Conservation (phyloP, 2,329 filamentous ascomycete species). For the Claviceps sorghi region DNA sequence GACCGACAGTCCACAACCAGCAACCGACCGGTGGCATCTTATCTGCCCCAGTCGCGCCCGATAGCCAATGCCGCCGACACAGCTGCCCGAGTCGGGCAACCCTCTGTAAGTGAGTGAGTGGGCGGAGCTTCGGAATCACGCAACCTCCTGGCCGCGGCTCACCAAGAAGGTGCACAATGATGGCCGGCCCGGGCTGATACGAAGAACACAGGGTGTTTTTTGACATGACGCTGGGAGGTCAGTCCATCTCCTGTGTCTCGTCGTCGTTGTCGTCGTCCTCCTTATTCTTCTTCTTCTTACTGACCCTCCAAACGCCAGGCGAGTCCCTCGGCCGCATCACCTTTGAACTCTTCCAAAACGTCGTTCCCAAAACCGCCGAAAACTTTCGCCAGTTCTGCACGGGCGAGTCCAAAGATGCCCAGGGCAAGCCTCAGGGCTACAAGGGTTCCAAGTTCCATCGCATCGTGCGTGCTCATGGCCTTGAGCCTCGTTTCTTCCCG, state of each 20-base stretch:
- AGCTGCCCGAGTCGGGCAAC: conserved; percentile 32
- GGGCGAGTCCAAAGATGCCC: conserved; percentile 69
- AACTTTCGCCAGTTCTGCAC: conserved; percentile 98
- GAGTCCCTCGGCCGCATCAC: conserved; percentile 76
- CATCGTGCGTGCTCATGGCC: conserved; percentile 45
- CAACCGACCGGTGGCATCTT: too few species aligned
- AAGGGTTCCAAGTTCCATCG: conserved; percentile 91
- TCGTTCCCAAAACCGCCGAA: conserved; percentile 77
- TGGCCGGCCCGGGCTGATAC: not conserved
- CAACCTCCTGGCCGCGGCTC: not conserved
- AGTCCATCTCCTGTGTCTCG: conserved; percentile 12
- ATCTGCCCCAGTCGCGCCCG: not conserved
- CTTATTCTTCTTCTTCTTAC: not conserved
- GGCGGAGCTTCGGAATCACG: not conserved
- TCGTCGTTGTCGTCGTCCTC: not conserved
- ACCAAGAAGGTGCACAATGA: not conserved
- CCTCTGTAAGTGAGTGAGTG: conserved; percentile 25
- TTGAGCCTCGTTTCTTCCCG: not conserved
- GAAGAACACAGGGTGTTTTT: conserved; percentile 45
- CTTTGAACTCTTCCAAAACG: conserved; percentile 78
- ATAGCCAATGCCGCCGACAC: conserved; percentile 28
- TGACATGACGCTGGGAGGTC: conserved; percentile 66
- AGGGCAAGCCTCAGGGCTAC: conserved; percentile 76
- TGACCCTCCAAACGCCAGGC: conserved; percentile 31
- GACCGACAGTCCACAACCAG: not conserved